These are phyloP conservation scores for Baudoinia panamericana DNA, from an alignment of 495 filamentous ascomycete species.

Conservation along the genomic window DNA sequence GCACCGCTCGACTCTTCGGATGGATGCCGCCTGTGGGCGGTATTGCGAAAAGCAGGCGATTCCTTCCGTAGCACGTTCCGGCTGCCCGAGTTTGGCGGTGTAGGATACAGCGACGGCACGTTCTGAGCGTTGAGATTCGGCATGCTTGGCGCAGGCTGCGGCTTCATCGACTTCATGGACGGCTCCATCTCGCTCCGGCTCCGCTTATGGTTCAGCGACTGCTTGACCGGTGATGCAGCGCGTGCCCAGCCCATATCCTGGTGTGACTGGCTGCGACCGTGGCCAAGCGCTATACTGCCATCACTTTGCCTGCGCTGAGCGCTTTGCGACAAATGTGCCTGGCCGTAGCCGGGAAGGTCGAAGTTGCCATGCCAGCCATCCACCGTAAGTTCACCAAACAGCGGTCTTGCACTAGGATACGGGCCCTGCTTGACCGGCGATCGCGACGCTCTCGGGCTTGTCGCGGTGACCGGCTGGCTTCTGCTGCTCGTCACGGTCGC, in stretches of 20 bases:
- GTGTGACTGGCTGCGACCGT: constrained; percentile 21
- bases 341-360: constrained; percentile 10
- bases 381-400: constrained; percentile 41
- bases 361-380: constrained; percentile 29
- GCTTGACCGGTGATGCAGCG: constrained; percentile 7
- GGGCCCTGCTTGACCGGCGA: background rate
- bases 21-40: constrained; percentile 38
- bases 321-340: background rate
- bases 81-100: constrained; percentile 19
- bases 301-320: constrained; percentile 14
- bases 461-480: constrained; percentile 9
- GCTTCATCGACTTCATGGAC: constrained; percentile 2
- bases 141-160: constrained; percentile 14
- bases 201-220: constrained; percentile 17
- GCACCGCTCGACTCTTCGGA: constrained; percentile 37
- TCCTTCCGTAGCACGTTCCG: constrained; percentile 25
- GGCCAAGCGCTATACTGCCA: constrained; percentile 15
- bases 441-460: constrained; percentile 2
- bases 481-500: constrained; percentile 12
- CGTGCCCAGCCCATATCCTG: constrained; percentile 13
- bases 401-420: constrained; percentile 24
- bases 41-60: constrained; percentile 46
- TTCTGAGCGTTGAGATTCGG: constrained; percentile 6
- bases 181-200: constrained; percentile 21
- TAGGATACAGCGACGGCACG: constrained; percentile 9